These are phyloP conservation scores for Ogataea minuta DNA, from an alignment of 805 yeast genomes.

Conservation along the genomic window DNA sequence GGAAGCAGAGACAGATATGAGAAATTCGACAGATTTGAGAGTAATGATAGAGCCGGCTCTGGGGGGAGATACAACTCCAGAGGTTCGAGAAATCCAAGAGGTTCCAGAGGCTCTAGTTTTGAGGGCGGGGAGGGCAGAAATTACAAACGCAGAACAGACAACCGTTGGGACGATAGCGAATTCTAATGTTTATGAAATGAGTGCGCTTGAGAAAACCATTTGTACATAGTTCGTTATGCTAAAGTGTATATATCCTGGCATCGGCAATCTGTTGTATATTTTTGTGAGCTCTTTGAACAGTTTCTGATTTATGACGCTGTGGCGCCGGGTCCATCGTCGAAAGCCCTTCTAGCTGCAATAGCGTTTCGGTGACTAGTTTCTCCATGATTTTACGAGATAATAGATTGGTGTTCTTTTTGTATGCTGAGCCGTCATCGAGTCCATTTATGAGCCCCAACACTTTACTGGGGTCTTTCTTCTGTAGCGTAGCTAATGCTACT, in stretches of 20 bases:
- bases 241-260: too few relatives aligned
- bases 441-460: slow-evolving; percentile 46
- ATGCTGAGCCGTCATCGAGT: slow-evolving; percentile 43
- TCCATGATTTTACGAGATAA: slow-evolving; percentile 36
- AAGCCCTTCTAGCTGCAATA: slow-evolving; percentile 5
- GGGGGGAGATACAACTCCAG: background rate
- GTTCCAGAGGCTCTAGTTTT: background rate
- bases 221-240: too few relatives aligned
- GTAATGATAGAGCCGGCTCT: background rate
- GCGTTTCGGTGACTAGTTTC: slow-evolving; percentile 15
- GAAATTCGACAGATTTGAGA: background rate
- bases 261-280: too few relatives aligned
- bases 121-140: too few relatives aligned
- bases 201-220: too few relatives aligned
- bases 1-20: slow-evolving; percentile 2
- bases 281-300: too few relatives aligned
- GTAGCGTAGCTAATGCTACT: slow-evolving; percentile 65
- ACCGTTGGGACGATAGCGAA: too few relatives aligned
- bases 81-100: slow-evolving; percentile 2
- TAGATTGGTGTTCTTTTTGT: slow-evolving; percentile 31
- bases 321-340: background rate
- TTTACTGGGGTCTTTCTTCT: slow-evolving; percentile 36
- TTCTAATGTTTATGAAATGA: too few relatives aligned
- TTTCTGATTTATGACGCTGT: background rate
- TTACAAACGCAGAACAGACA: too few relatives aligned